These are phyloP conservation scores for Gastrolobium bilobum DNA, from an alignment of 306 rosid species.

Conservation along the genomic window DNA sequence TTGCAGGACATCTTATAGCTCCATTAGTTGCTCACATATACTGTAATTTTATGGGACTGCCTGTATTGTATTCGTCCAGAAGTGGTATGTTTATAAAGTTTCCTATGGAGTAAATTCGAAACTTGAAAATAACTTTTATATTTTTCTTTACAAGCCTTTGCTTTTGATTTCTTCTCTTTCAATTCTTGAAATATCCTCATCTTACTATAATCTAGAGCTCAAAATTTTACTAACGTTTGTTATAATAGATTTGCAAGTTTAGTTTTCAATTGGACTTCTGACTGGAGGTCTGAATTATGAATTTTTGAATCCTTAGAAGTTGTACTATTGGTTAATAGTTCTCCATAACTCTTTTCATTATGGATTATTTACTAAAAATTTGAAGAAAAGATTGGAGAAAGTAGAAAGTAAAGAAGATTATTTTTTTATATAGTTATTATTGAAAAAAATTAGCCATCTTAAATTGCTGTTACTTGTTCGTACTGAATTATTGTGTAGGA, in stretches of 20 bases:
- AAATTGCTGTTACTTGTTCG: slow-evolving; percentile 26
- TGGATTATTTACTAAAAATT: slow-evolving; percentile 6
- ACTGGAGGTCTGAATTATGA: slow-evolving; percentile 1
- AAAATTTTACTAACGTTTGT: neutral
- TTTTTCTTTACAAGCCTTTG: neutral
- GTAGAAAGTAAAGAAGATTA: neutral
- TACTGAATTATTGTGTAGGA: neutral
- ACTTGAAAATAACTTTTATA: neutral
- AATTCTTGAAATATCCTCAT: slow-evolving; percentile 23
- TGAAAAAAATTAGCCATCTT: neutral
- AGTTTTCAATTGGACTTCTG: slow-evolving; percentile 17
- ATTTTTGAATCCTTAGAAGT: neutral
- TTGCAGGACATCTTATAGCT: slow-evolving; percentile 88
- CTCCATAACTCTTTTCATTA: neutral
- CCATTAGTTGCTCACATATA: slow-evolving; percentile 83
- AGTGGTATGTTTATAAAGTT: slow-evolving; percentile 64
- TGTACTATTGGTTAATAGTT: neutral
- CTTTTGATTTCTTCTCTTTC: neutral
- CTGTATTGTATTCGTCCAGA: slow-evolving; percentile 64
- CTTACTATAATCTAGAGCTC: slow-evolving; percentile 9
- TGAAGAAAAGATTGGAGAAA: neutral
- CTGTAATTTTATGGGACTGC: slow-evolving; percentile 96
- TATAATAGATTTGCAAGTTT: slow-evolving; percentile 18
- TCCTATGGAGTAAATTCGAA: slow-evolving; percentile 7
- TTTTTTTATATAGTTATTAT: neutral